phyloP scores from a whole-genome alignment of 2,329 filamentous ascomycete genomes.

The Myrmaecium sp. region DNA sequence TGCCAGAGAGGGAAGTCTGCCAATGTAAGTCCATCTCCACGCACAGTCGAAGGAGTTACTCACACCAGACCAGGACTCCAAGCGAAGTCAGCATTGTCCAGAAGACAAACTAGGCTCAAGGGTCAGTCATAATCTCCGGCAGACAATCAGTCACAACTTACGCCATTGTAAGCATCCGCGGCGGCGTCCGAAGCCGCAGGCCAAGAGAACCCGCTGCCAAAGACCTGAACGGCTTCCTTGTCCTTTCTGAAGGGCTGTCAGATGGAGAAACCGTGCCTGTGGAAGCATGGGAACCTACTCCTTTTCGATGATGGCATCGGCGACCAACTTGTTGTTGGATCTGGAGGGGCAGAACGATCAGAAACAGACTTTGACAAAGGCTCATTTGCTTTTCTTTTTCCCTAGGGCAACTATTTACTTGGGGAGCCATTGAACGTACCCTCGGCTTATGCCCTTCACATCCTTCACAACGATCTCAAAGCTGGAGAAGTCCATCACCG shows the following conservation, averaged over 20 bases:
- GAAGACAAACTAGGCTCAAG: constrained; percentile 63
- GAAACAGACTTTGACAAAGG: constrained; percentile 19
- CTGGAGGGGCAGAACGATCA: constrained; percentile 22
- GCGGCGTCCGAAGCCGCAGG: constrained; percentile 59
- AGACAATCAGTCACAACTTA: constrained; percentile 27
- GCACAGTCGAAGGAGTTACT: constrained; percentile 22
- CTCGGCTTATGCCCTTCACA: constrained; percentile 79
- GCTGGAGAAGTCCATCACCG: constrained; percentile 73
- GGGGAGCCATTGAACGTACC: constrained; percentile 96
- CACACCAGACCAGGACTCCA: constrained; percentile 84
- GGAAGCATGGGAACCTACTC: constrained; percentile 55
- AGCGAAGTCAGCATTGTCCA: constrained; percentile 90
- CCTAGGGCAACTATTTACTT: constrained; percentile 48
- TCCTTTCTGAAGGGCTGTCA: constrained; percentile 18
- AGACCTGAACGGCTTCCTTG: constrained; percentile 52
- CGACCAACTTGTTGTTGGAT: constrained; percentile 27
- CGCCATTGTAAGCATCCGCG: constrained; percentile 83
- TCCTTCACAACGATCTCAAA: constrained; percentile 83
- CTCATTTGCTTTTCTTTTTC: constrained; percentile 20
- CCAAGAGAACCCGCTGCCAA: constrained; percentile 57
- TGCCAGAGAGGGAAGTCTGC: constrained; percentile 91
- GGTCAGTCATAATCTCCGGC: constrained; percentile 2
- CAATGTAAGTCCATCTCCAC: constrained; percentile 4
- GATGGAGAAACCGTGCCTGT: background rate
- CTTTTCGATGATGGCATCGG: constrained; percentile 44